Conservation (phyloP, 345 rosid genomes). For the Physaria fendleri region DNA sequence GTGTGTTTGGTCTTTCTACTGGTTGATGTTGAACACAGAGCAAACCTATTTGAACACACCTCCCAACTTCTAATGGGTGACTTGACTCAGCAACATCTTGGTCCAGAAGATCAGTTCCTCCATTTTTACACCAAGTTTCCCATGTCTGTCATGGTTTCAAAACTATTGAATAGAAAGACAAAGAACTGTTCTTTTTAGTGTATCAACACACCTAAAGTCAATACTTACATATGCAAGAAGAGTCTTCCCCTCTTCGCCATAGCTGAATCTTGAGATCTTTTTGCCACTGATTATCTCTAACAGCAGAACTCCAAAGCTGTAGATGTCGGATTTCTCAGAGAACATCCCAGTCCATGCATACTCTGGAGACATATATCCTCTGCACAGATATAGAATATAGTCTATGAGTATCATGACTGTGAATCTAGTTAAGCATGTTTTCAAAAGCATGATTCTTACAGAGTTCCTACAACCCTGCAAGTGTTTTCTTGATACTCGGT, state of each 20-base stretch:
- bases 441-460: not conserved
- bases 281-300: conserved; percentile 15
- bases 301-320: conserved; percentile 40
- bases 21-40: conserved; percentile 22
- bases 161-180: not conserved
- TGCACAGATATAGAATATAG: not conserved
- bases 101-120: conserved; percentile 14
- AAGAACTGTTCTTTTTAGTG: too few relatives aligned
- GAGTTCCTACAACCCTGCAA: conserved; percentile 16
- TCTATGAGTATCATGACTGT: not conserved
- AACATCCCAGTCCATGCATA: conserved; percentile 40
- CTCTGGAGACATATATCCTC: conserved; percentile 43
- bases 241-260: not conserved
- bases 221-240: conserved; percentile 22
- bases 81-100: not conserved
- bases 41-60: conserved; percentile 20
- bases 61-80: not conserved
- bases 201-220: not conserved
- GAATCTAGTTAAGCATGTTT: not conserved
- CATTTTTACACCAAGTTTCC: conserved; percentile 12
- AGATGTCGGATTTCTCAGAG: conserved; percentile 42
- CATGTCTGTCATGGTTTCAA: conserved; percentile 8
- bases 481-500: conserved; percentile 9
- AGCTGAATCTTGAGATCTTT: conserved; percentile 17
- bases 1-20: conserved; percentile 9